Conservation (phyloP, 2,329 filamentous ascomycete species). For the Aspergillus calidoustus region DNA sequence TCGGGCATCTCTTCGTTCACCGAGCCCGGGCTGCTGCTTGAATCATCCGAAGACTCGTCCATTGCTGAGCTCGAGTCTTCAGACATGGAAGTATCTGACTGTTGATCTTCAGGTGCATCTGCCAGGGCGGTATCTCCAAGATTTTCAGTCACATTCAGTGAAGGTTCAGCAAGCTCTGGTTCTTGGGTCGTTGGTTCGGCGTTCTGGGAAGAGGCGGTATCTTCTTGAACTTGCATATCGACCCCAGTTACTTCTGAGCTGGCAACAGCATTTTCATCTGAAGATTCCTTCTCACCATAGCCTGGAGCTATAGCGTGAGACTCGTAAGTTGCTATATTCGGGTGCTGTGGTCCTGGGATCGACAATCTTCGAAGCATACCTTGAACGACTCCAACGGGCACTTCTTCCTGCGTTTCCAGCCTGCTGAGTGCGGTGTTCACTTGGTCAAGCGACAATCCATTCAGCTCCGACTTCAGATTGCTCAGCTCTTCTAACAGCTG, state of each 20-base stretch:
- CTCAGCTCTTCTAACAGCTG: constrained; percentile 55
- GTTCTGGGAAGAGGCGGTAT: not conserved
- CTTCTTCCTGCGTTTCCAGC: constrained; percentile 25
- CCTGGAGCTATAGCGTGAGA: constrained; percentile 9
- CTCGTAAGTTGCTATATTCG: constrained; percentile 9
- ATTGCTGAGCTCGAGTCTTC: constrained; percentile 42
- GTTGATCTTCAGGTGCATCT: constrained; percentile 22
- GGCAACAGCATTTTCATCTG: not conserved
- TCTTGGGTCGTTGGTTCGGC: not conserved
- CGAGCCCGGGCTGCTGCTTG: constrained; percentile 27
- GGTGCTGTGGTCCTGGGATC: constrained; percentile 3
- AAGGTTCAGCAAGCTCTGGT: not conserved
- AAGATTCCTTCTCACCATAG: not conserved
- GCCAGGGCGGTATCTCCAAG: constrained; percentile 9
- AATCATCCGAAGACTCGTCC: constrained; percentile 43
- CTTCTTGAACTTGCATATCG: constrained; percentile 2
- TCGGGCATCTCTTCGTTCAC: constrained; percentile 21
- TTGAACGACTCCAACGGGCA: constrained; percentile 21
- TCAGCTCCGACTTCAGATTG: constrained; percentile 52
- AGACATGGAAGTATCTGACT: constrained; percentile 30
- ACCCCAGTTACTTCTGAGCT: not conserved
- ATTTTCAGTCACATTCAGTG: constrained; percentile 14
- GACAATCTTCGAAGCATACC: constrained; percentile 23
- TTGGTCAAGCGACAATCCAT: constrained; percentile 51
- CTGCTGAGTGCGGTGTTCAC: constrained; percentile 43